Percentiles rank a stretch among this genome's conserved stretches.
Conservation (phyloP, 139 green algal genomes). For the Micractinium conductrix region DNA sequence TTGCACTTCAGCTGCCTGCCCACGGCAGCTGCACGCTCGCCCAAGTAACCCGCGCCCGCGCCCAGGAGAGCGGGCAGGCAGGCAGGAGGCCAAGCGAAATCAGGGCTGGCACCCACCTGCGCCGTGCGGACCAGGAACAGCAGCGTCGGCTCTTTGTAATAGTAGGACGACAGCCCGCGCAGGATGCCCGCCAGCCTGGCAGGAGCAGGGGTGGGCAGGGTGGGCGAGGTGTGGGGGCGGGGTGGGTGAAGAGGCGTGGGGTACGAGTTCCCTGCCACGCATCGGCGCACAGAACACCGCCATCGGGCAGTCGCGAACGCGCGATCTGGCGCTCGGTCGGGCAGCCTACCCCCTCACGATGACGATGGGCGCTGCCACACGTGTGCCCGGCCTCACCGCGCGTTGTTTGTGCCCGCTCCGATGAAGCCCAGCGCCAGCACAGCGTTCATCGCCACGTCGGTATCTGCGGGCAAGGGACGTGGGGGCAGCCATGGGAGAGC, state of each 20-base stretch:
- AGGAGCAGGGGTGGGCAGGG: not conserved
- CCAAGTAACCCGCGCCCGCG: not conserved
- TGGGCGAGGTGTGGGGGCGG: not conserved
- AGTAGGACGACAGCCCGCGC: conserved; percentile 90
- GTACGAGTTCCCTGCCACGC: not conserved
- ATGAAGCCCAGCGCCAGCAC: conserved; percentile 92
- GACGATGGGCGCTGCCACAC: too few relatives aligned
- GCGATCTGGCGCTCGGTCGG: too few relatives aligned
- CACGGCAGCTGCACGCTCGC: not conserved
- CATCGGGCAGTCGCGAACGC: too few relatives aligned
- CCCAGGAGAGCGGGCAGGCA: not conserved
- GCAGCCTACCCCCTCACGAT: too few relatives aligned
- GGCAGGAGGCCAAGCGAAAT: too few relatives aligned
- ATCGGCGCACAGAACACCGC: not conserved
- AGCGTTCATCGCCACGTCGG: conserved; percentile 82
- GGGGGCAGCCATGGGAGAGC: too few relatives aligned
- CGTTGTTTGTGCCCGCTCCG: conserved; percentile 98
- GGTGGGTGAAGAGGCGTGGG: not conserved
- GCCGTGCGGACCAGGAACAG: conserved; percentile 85
- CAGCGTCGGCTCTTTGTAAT: conserved; percentile 96
- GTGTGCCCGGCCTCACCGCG: conserved; percentile 57
- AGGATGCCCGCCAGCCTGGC: conserved; percentile 78
- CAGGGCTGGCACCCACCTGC: not conserved
- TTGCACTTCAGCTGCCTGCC: not conserved
- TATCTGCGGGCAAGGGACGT: conserved; percentile 67